Percentiles rank a stretch among this genome's conserved stretches.
phyloP scores from a whole-genome alignment of 163 green algal species.

The Smithsoniella earleae region DNA sequence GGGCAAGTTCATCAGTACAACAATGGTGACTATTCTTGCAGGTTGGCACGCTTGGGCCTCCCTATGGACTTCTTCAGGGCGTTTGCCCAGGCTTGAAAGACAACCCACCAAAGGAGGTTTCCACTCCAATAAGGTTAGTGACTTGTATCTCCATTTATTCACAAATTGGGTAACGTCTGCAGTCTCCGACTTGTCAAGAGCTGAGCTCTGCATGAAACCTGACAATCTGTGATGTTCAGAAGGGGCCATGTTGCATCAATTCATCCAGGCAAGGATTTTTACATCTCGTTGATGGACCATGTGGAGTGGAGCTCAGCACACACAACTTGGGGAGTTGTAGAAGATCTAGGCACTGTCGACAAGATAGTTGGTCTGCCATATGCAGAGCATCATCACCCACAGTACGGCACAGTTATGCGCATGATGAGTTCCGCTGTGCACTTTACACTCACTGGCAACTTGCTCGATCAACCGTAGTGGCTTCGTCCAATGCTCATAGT shows the following conservation, averaged over 20 bases:
- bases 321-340: conserved; percentile 39
- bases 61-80: conserved; percentile 48
- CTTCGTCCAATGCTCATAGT: too few species aligned
- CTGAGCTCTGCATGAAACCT: conserved; percentile 37
- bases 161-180: neutral
- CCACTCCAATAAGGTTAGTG: conserved; percentile 1
- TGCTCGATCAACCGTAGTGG: too few species aligned
- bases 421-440: conserved; percentile 30
- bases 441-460: too few species aligned
- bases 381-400: conserved; percentile 24
- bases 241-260: conserved; percentile 35
- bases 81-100: conserved; percentile 35
- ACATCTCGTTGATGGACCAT: conserved; percentile 43
- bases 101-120: conserved; percentile 36
- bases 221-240: conserved; percentile 34
- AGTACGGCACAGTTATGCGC: conserved; percentile 39
- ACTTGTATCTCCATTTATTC: neutral
- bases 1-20: too few species aligned
- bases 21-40: conserved; percentile 29
- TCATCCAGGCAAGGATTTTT: conserved; percentile 39
- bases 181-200: conserved; percentile 22
- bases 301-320: conserved; percentile 40
- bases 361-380: conserved; percentile 23
- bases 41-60: conserved; percentile 36
- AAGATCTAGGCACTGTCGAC: conserved; percentile 26